phyloP scores from a whole-genome alignment of 495 filamentous ascomycete genomes.

The Tuber borchii region DNA sequence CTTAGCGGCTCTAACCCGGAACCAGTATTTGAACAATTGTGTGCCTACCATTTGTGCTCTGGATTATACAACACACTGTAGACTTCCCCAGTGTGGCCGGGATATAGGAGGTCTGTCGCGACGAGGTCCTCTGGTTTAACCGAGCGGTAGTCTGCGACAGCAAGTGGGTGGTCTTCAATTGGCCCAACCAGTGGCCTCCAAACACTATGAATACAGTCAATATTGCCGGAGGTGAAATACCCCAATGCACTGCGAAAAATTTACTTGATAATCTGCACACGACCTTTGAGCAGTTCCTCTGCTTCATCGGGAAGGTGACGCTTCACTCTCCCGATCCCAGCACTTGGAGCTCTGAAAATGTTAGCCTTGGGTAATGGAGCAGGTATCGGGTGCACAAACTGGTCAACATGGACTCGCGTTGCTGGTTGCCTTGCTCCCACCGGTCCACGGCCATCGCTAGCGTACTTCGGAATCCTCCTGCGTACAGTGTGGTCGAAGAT shows the following conservation, averaged over 20 bases:
- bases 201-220: constrained; percentile 1
- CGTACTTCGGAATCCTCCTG: background rate
- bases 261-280: constrained; percentile 10
- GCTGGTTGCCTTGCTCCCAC: background rate
- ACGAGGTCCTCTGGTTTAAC: background rate
- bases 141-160: constrained; percentile 6
- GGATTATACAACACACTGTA: constrained; percentile 6
- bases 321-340: background rate
- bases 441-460: background rate
- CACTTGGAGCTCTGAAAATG: background rate
- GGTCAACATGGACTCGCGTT: constrained; percentile 1
- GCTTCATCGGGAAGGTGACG: constrained; percentile 2
- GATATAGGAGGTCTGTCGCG: background rate
- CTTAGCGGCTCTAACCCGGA: background rate
- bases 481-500: constrained; percentile 5
- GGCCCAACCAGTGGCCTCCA: background rate
- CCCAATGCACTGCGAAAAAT: background rate
- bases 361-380: background rate
- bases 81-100: background rate
- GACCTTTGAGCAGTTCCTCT: background rate
- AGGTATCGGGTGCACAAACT: background rate
- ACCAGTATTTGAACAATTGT: background rate
- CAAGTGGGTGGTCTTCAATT: constrained; percentile 4
- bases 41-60: background rate
- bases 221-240: background rate